Evolutionary conservation across 2,329 filamentous ascomycete genomes (phyloP).

Genomic region (Magnaporthales sp.): DNA sequence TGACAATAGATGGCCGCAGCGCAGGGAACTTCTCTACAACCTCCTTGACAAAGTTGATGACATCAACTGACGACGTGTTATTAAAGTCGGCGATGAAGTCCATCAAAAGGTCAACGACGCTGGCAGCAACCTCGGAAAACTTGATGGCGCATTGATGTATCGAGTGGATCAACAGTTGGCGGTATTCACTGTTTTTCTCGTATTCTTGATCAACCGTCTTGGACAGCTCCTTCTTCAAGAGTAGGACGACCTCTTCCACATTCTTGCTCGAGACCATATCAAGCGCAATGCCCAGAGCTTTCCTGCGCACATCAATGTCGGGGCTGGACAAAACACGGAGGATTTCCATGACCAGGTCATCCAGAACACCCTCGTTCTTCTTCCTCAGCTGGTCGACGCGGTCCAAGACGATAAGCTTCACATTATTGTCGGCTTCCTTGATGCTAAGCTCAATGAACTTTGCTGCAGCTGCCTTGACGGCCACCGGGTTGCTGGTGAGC

Average conservation of each 20-base stretch:
- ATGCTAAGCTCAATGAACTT: conserved; percentile 98
- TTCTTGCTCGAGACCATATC: conserved; percentile 99
- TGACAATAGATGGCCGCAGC: conserved; percentile 77
- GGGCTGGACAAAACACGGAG: conserved; percentile 89
- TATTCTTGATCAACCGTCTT: conserved; percentile 99
- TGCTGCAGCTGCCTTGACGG: conserved; percentile 88
- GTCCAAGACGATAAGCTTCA: conserved; percentile 96
- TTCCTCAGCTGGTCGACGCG: conserved; percentile 68
- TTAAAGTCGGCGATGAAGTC: conserved; percentile 99
- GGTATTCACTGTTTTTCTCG: conserved; percentile 95
- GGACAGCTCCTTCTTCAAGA: conserved; percentile 93
- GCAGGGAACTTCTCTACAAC: conserved; percentile 97
- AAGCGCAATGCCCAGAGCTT: conserved; percentile 80
- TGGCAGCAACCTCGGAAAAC: conserved; percentile 95
- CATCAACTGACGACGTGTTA: conserved; percentile 91
- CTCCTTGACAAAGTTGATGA: conserved; percentile 98
- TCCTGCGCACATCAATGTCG: conserved; percentile 90
- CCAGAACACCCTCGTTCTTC: conserved; percentile 72
- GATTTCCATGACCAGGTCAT: conserved; percentile 95
- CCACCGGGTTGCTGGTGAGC: conserved; percentile 91
- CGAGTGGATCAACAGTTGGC: conserved; percentile 88
- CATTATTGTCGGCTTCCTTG: conserved; percentile 97
- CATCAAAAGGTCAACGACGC: conserved; percentile 94
- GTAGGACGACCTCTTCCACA: conserved; percentile 90
- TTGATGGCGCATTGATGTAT: conserved; percentile 99